A percentile compares a stretch with the other conserved stretches of the same genome.
Conservation (phyloP, 331 rosid species). For the Quercus phellos region DNA sequence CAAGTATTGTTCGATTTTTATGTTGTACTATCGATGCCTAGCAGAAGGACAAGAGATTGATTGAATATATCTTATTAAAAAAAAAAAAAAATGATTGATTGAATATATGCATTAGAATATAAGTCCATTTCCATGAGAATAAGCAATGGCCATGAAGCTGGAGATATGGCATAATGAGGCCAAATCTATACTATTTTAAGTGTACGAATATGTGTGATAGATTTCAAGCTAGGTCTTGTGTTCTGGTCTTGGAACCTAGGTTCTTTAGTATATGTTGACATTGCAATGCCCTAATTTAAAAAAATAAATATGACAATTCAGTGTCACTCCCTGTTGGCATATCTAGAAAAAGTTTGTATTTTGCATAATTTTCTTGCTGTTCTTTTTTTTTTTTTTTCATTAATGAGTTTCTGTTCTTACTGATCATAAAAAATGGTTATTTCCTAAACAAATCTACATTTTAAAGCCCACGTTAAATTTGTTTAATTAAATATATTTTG, state of each 20-base stretch:
- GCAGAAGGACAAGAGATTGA: background rate
- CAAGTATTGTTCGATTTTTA: background rate
- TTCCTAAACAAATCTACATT: background rate
- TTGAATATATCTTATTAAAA: background rate
- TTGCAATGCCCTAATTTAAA: background rate
- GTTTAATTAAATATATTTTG: background rate
- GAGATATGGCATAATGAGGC: background rate
- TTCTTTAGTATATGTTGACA: background rate
- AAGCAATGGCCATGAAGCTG: background rate
- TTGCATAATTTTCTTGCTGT: too few relatives aligned
- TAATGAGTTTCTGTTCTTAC: background rate
- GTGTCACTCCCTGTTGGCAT: background rate
- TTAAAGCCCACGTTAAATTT: background rate
- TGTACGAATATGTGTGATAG: background rate
- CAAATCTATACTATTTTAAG: background rate
- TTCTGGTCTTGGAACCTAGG: background rate
- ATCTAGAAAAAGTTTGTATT: too few relatives aligned
- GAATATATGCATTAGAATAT: background rate
- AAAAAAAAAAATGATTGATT: background rate
- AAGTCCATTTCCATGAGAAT: background rate
- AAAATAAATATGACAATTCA: background rate
- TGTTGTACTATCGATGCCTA: background rate
- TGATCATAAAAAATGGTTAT: too few relatives aligned
- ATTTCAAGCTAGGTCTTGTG: background rate
- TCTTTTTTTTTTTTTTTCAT: background rate